Percentiles rank a stretch among this genome's conserved stretches.
These are phyloP conservation scores for Fusarium algeriense DNA, from an alignment of 2,329 filamentous ascomycete genomes.

Conservation along the genomic window DNA sequence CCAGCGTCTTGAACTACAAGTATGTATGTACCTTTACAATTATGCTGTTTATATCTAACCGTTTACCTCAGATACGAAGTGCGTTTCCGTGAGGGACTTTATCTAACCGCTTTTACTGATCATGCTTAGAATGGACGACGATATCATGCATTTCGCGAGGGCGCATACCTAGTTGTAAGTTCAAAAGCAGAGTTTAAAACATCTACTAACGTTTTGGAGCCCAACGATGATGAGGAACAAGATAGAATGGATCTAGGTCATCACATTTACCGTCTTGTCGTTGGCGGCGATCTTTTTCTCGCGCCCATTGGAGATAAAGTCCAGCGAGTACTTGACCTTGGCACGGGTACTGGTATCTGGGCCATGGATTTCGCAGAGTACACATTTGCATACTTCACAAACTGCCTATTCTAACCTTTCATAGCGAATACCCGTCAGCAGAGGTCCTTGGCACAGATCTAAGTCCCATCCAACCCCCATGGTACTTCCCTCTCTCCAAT, in stretches of 20 bases:
- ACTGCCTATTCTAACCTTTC: neutral
- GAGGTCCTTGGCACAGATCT: conserved; percentile 25
- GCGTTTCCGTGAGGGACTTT: no score
- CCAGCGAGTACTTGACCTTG: conserved; percentile 19
- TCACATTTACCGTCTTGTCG: conserved; percentile 14
- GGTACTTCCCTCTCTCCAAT: neutral
- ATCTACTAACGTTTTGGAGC: neutral
- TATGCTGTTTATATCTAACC: rapidly evolving
- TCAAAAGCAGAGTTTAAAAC: no score
- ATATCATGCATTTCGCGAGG: conserved; percentile 23
- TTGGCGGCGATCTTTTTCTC: conserved; percentile 21
- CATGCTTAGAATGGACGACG: conserved; percentile 8
- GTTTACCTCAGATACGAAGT: neutral
- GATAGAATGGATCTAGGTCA: conserved; percentile 30
- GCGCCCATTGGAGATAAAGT: conserved; percentile 6
- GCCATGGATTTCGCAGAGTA: conserved; percentile 34
- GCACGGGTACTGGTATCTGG: conserved; percentile 28
- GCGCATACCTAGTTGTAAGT: conserved; percentile 18
- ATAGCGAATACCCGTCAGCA: conserved; percentile 9
- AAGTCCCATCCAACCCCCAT: conserved; percentile 27
- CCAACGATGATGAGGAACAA: conserved; percentile 26
- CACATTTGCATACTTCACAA: rapidly evolving
- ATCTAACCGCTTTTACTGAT: neutral
- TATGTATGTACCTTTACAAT: neutral
- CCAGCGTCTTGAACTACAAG: conserved; percentile 25